These are phyloP conservation scores for Macadamia tetraphylla DNA, from an alignment of 164 flowering plant genomes.

Conservation along the genomic window DNA sequence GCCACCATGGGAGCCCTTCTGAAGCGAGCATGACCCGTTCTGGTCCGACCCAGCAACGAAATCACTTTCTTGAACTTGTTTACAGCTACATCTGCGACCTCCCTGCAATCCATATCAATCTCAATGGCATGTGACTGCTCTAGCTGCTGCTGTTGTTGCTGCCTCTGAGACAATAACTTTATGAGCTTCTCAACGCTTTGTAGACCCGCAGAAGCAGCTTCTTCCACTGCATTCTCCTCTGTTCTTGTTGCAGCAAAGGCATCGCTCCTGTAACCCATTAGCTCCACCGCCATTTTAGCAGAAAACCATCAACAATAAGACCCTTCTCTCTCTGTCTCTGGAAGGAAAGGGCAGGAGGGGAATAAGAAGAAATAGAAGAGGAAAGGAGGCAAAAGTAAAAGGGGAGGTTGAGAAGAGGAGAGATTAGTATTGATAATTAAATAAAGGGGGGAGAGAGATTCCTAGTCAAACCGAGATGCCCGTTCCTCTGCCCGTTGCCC, in stretches of 20 bases:
- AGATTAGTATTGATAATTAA: no score
- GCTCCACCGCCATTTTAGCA: conserved; percentile 66
- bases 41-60: conserved; percentile 66
- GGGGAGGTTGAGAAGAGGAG: neutral
- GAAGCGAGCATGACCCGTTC: conserved; percentile 98
- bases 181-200: conserved; percentile 72
- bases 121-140: conserved; percentile 14
- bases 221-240: conserved; percentile 59
- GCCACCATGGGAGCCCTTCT: conserved; percentile 50
- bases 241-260: conserved; percentile 12
- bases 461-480: neutral
- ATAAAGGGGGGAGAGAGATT: neutral
- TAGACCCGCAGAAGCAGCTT: conserved; percentile 77
- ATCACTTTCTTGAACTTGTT: conserved; percentile 74
- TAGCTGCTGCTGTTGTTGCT: conserved; percentile 8
- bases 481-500: no score
- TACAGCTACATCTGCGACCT: conserved; percentile 73
- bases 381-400: neutral
- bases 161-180: conserved; percentile 41
- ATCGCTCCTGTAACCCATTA: conserved; percentile 31
- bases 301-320: conserved; percentile 1
- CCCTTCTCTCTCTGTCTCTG: no score
- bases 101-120: conserved; percentile 40
- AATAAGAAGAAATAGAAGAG: neutral
- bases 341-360: neutral